Percentiles rank a stretch among this genome's conserved stretches.
phyloP scores from a whole-genome alignment of 805 yeast species.

The Barnettozyma sucrosica region DNA sequence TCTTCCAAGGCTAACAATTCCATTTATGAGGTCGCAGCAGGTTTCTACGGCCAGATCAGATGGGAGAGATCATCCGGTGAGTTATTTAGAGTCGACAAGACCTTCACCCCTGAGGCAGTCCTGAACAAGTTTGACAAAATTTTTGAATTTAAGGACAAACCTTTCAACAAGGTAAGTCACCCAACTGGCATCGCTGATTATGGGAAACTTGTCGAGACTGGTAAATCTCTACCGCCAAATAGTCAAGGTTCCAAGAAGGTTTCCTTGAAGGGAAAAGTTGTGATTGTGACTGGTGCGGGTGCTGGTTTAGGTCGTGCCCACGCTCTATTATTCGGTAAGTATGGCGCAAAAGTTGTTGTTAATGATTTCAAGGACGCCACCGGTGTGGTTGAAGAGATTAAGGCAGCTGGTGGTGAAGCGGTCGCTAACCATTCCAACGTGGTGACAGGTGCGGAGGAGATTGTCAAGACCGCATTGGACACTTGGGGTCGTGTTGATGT shows the following conservation, averaged over 20 bases:
- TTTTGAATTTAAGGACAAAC: slow-evolving; percentile 52
- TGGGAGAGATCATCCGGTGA: slow-evolving; percentile 94
- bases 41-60: slow-evolving; percentile 83
- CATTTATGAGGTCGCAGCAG: slow-evolving; percentile 91
- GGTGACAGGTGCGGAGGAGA: slow-evolving; percentile 63
- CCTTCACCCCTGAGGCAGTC: slow-evolving; percentile 82
- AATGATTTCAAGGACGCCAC: slow-evolving; percentile 81
- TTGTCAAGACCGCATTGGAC: slow-evolving; percentile 70
- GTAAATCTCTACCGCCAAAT: slow-evolving; percentile 45
- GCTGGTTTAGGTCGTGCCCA: slow-evolving; percentile 91
- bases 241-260: slow-evolving; percentile 53
- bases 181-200: slow-evolving; percentile 75
- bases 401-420: slow-evolving; percentile 69
- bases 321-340: slow-evolving; percentile 76
- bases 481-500: slow-evolving; percentile 81
- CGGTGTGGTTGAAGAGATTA: slow-evolving; percentile 69
- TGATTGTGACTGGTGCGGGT: slow-evolving; percentile 91
- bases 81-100: slow-evolving; percentile 68
- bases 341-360: slow-evolving; percentile 93
- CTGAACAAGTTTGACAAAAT: slow-evolving; percentile 61
- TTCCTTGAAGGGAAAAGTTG: slow-evolving; percentile 77
- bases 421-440: slow-evolving; percentile 82
- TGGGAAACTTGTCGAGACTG: slow-evolving; percentile 48
- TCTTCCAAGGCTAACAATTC: slow-evolving; percentile 59
- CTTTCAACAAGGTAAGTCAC: slow-evolving; percentile 51